phyloP scores from a whole-genome alignment of 2,329 filamentous ascomycete genomes.

The Microcera coccophila region DNA sequence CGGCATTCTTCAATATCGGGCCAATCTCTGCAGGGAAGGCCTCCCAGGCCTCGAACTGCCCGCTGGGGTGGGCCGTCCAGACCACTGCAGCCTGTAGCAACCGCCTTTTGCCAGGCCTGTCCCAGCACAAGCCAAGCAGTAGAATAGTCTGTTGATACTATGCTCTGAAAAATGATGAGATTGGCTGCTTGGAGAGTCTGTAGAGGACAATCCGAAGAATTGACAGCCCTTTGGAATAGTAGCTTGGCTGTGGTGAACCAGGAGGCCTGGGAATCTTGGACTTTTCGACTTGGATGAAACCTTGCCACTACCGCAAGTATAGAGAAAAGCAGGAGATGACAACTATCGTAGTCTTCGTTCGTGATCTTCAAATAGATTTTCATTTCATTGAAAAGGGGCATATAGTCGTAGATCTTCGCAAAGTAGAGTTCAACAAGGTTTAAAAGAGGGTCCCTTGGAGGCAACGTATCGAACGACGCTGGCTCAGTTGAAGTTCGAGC shows the following conservation, averaged over 20 bases:
- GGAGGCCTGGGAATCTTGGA: constrained; percentile 13
- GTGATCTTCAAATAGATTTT: constrained; percentile 3
- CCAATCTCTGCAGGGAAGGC: constrained; percentile 8
- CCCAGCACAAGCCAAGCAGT: constrained; percentile 18
- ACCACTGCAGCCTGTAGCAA: constrained; percentile 17
- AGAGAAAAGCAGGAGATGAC: constrained; percentile 11
- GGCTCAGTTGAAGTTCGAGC: background rate
- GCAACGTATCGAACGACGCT: constrained; percentile 5
- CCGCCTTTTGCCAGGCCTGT: constrained; percentile 24
- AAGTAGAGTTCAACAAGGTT: constrained; percentile 22
- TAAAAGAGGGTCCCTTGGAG: constrained; percentile 8
- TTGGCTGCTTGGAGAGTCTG: constrained; percentile 20
- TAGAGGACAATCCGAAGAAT: constrained; percentile 10
- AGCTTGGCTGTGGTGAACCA: constrained; percentile 20
- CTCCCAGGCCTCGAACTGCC: constrained; percentile 9
- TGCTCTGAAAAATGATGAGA: constrained; percentile 19
- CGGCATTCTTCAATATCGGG: constrained; percentile 19
- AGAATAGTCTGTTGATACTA: constrained; percentile 16
- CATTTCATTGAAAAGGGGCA: constrained; percentile 20
- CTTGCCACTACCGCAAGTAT: constrained; percentile 19
- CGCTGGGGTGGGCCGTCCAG: constrained; percentile 4
- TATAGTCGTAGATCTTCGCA: constrained; percentile 17
- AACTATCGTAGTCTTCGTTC: background rate
- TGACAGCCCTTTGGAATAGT: constrained; percentile 13
- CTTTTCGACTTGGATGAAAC: constrained; percentile 14